Evolutionary conservation across 495 filamentous ascomycete species (phyloP).

Genomic region (Aspergillus steynii): DNA sequence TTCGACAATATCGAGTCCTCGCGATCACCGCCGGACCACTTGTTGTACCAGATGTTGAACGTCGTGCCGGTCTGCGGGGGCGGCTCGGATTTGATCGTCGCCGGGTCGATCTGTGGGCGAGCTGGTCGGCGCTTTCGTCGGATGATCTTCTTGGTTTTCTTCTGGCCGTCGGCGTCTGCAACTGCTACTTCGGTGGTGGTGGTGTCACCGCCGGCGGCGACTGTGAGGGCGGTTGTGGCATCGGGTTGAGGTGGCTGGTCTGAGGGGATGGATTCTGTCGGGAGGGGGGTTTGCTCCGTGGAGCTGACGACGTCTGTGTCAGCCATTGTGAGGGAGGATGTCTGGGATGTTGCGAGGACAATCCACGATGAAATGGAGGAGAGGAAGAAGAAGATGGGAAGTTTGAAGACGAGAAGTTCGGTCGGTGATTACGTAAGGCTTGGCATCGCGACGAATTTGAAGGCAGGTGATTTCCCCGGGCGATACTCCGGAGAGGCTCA

Average conservation of each 20-base stretch:
- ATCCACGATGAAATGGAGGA: conserved; percentile 1
- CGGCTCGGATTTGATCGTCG: conserved; percentile 74
- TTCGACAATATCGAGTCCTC: conserved; percentile 87
- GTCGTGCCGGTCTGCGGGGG: conserved; percentile 88
- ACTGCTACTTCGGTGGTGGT: conserved; percentile 24
- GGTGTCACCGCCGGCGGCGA: conserved; percentile 23
- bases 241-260: conserved; percentile 11
- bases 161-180: conserved; percentile 28
- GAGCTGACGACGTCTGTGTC: conserved; percentile 28
- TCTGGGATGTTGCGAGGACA: conserved; percentile 2
- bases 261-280: conserved; percentile 9
- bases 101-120: conserved; percentile 76
- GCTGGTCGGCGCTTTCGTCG: conserved; percentile 55
- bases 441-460: conserved; percentile 22
- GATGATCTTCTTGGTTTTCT: conserved; percentile 56
- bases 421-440: conserved; percentile 27
- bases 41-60: conserved; percentile 95
- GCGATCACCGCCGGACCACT: conserved; percentile 91
- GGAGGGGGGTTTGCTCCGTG: conserved; percentile 7
- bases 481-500: not conserved
- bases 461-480: conserved; percentile 14
- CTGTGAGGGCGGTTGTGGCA: conserved; percentile 25
- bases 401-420: conserved; percentile 4
- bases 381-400: conserved; percentile 1
- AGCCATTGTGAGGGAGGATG: conserved; percentile 28